These are phyloP conservation scores for Myxozyma geophila DNA, from an alignment of 805 yeast species.

Conservation along the genomic window DNA sequence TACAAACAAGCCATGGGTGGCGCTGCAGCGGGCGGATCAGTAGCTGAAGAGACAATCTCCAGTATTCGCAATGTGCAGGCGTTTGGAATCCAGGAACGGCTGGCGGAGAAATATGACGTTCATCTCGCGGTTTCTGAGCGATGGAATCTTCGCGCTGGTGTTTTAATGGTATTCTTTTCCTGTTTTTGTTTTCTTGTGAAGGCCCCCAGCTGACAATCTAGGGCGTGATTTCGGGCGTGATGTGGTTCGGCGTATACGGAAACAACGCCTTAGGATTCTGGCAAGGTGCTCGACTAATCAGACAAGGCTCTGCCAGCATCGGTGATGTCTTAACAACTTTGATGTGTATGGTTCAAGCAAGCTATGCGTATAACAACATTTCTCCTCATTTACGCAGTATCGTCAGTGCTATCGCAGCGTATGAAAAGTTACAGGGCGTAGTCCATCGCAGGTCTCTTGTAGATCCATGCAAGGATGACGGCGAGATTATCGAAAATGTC, in stretches of 20 bases:
- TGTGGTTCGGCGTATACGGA: conserved; percentile 39
- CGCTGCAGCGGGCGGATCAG: conserved; percentile 37
- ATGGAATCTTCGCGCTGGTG: conserved; percentile 23
- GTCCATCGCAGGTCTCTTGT: conserved; percentile 49
- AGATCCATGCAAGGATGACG: conserved; percentile 42
- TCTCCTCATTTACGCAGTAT: conserved; percentile 49
- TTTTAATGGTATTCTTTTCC: not conserved
- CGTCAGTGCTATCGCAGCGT: conserved; percentile 49
- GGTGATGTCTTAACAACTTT: conserved; percentile 34
- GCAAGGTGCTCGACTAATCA: conserved; percentile 42
- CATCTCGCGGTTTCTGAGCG: conserved; percentile 20
- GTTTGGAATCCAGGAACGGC: conserved; percentile 48
- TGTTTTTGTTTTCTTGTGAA: not conserved
- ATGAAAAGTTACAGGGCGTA: conserved; percentile 47
- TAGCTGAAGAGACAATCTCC: conserved; percentile 50
- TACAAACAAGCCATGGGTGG: conserved; percentile 19
- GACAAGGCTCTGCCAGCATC: conserved; percentile 29
- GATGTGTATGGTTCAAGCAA: conserved; percentile 46
- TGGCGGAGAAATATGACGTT: conserved; percentile 39
- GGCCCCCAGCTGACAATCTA: conserved; percentile 1
- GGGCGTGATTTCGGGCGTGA: conserved; percentile 33
- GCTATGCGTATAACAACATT: conserved; percentile 47
- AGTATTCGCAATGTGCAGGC: conserved; percentile 50
- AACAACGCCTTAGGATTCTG: conserved; percentile 43
- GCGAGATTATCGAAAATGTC: conserved; percentile 29